A percentile compares a stretch with the other conserved stretches of the same genome.
Evolutionary conservation across 106 monocot species (phyloP).

Genomic region (Platanthera guangdongensis): DNA sequence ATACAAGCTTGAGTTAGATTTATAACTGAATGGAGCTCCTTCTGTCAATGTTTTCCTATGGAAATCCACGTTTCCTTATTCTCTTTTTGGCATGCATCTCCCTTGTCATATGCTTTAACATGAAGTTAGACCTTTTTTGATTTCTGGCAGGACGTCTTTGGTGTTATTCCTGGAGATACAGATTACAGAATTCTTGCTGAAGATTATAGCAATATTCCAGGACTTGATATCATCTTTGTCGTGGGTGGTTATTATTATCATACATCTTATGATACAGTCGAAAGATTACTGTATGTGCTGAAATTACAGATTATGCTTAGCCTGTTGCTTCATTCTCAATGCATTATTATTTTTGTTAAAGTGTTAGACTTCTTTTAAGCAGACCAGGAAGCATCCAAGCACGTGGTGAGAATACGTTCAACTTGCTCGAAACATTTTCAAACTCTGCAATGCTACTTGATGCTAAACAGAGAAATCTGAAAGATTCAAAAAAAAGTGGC

Average conservation of each 20-base stretch:
- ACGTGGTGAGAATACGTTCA: constrained; percentile 84
- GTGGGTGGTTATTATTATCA: constrained; percentile 99
- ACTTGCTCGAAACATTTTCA: constrained; percentile 67
- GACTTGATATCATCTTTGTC: constrained; percentile 97
- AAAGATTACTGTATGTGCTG: constrained; percentile 78
- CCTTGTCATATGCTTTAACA: background rate
- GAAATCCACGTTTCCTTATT: background rate
- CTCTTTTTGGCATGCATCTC: background rate
- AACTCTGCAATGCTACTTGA: constrained; percentile 48
- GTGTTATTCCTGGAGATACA: constrained; percentile 94
- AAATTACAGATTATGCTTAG: constrained; percentile 12
- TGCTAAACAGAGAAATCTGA: constrained; percentile 31
- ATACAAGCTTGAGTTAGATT: background rate
- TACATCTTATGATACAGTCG: constrained; percentile 86
- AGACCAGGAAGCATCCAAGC: constrained; percentile 99
- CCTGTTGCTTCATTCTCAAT: constrained; percentile 8
- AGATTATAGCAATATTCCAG: constrained; percentile 86
- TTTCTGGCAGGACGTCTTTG: constrained; percentile 80
- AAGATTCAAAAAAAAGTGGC: constrained; percentile 12
- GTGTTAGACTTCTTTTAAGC: constrained; percentile 9
- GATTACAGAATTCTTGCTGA: constrained; percentile 96
- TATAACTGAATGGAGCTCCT: background rate
- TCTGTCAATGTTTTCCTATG: background rate
- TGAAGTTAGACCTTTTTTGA: too few relatives aligned
- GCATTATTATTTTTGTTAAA: background rate